phyloP scores from a whole-genome alignment of 148 eudicot genomes.

The Drosera capensis region DNA sequence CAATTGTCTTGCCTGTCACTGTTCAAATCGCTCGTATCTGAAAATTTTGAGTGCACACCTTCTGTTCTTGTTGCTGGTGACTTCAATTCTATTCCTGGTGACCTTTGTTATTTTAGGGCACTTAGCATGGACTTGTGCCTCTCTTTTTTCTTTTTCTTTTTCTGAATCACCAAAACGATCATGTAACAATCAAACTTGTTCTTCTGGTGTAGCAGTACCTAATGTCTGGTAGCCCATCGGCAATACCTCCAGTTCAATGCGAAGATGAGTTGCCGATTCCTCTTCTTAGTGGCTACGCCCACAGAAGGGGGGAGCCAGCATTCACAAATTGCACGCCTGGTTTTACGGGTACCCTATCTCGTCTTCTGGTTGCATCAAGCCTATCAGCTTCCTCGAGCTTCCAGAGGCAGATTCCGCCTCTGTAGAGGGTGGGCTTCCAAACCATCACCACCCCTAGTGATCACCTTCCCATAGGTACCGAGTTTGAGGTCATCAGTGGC shows the following conservation, averaged over 20 bases:
- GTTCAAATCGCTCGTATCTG: constrained; percentile 19
- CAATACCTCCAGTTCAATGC: constrained; percentile 15
- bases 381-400: constrained; percentile 61
- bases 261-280: constrained; percentile 43
- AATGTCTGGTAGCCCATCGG: constrained; percentile 34
- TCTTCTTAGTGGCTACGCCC: constrained; percentile 53
- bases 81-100: constrained; percentile 86
- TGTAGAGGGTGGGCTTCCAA: constrained; percentile 64
- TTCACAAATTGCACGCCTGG: constrained; percentile 92
- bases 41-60: constrained; percentile 43
- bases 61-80: constrained; percentile 78
- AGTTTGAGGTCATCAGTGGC: constrained; percentile 31
- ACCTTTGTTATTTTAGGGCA: constrained; percentile 14
- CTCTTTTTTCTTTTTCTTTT: not conserved
- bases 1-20: constrained; percentile 45
- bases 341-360: constrained; percentile 70
- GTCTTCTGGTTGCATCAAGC: constrained; percentile 35
- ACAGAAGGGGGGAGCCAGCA: constrained; percentile 63
- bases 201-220: constrained; percentile 77
- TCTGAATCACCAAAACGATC: not conserved
- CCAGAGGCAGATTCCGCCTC: constrained; percentile 61
- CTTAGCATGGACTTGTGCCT: not conserved
- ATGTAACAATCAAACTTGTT: not conserved
- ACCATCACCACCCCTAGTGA: constrained; percentile 85
- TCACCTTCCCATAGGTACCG: constrained; percentile 70